Base-by-base conservation (phyloP, 75 land plant genomes). In the Chamaecyparis obtusa region DNA sequence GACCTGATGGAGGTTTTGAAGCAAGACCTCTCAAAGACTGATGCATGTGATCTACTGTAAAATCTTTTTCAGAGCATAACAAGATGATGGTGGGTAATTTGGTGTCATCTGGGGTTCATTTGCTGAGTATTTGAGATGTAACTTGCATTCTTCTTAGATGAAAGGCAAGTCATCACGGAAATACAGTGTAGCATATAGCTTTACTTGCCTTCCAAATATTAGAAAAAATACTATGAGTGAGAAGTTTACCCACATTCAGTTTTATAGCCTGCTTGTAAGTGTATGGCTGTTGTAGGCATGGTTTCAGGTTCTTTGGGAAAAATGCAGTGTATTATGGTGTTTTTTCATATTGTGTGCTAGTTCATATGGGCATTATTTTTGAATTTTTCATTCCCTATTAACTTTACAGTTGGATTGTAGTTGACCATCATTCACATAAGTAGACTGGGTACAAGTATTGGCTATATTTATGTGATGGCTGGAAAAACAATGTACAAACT, bases 1-100 rank as follows among this genome's bases (percentile, higher is more conserved):
- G 96, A 55, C 69, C 86, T 19, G 96, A 92, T 76, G 97, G 99
- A 13, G 99, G 99, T 0, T 93, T 94, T 83, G 99, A 97, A 85
- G 95, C 95, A 84, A 87, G 92, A 41, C 96, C 90, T 27, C 36
- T 87, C 10, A 96, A 93, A 85, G 91, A 90, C 24, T 88, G 49
- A 55, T 84, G 43, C 32, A 49, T 36, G 13, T 56, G n/a, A 19
- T 36, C 57, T 55, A 0, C 27, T 49, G 48, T 81, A n/a, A 32
- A 55, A 55, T 56, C 27, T 46, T 54, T 84, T 33, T 55, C 27
- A 19, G 33, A 54, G 57, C 36, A 54, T 54, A 11, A 14, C 11
- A 46, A 81, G 85, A 9, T 54, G 85, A 56, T 39, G 19, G 85
- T 84, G 57, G 85, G 51, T 54, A 54, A 55, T 54, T 39, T 35